These are phyloP conservation scores for Suaeda aralocaspica DNA, from an alignment of 148 eudicot species.

Conservation along the genomic window DNA sequence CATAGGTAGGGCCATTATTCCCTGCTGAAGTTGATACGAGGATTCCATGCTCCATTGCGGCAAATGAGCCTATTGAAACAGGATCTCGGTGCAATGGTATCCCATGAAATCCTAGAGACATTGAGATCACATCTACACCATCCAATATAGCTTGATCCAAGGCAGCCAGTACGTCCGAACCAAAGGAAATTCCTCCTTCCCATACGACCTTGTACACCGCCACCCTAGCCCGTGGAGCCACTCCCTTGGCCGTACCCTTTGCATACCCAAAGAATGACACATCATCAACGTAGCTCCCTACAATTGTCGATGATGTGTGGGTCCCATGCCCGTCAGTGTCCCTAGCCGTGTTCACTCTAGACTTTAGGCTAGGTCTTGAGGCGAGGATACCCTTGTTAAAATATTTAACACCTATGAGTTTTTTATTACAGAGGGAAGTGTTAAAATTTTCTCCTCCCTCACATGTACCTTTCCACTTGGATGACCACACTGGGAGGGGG, in stretches of 20 bases:
- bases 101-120: slow-evolving; percentile 43
- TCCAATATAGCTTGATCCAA: slow-evolving; percentile 55
- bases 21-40: slow-evolving; percentile 64
- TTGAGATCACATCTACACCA: slow-evolving; percentile 60
- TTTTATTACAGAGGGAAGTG: slow-evolving; percentile 42
- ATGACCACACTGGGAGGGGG: slow-evolving; percentile 25
- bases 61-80: slow-evolving; percentile 49
- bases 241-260: slow-evolving; percentile 50
- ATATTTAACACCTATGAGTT: slow-evolving; percentile 54
- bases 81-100: slow-evolving; percentile 42
- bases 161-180: slow-evolving; percentile 53
- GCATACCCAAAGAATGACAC: slow-evolving; percentile 69
- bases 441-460: slow-evolving; percentile 42
- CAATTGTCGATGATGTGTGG: slow-evolving; percentile 61
- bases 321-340: slow-evolving; percentile 75
- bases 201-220: slow-evolving; percentile 67
- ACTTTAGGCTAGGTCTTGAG: slow-evolving; percentile 26
- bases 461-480: slow-evolving; percentile 56
- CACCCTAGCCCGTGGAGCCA: slow-evolving; percentile 62
- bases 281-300: slow-evolving; percentile 42
- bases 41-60: slow-evolving; percentile 53
- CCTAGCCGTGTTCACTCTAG: slow-evolving; percentile 42
- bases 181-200: slow-evolving; percentile 33
- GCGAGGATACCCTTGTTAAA: slow-evolving; percentile 57
- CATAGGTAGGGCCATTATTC: slow-evolving; percentile 44